Evolutionary conservation across 139 green algal genomes (phyloP).

Genomic region (Chlorella sp.): DNA sequence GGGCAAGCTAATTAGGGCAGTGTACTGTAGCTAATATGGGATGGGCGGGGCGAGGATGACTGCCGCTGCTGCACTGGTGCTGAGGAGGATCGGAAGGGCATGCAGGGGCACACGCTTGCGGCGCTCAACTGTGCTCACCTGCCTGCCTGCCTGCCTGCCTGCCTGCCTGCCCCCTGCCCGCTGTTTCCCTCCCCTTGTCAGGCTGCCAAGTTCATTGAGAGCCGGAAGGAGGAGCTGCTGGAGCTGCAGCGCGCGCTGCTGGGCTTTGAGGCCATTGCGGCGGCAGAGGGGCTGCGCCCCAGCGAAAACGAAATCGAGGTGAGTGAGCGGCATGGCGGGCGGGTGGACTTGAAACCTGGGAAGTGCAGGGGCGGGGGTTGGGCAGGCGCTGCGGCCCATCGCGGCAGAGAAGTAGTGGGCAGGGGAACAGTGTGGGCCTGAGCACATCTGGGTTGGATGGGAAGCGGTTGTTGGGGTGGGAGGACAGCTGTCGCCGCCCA

Average conservation of each 20-base stretch:
- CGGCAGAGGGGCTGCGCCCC: conserved; percentile 37
- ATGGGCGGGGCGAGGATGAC: too few relatives aligned
- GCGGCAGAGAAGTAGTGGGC: neutral
- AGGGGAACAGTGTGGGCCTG: too few relatives aligned
- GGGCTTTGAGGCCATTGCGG: conserved; percentile 50
- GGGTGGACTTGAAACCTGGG: neutral
- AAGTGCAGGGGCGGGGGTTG: neutral
- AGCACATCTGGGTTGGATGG: neutral
- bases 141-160: neutral
- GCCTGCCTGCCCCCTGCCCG: neutral
- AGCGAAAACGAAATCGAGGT: conserved; percentile 41
- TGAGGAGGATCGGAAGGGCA: too few relatives aligned
- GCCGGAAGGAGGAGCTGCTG: conserved; percentile 38
- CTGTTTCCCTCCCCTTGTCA: neutral
- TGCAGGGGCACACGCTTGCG: too few relatives aligned
- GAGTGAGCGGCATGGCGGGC: neutral
- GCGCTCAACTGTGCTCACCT: neutral
- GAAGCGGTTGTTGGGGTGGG: neutral
- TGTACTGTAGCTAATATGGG: too few relatives aligned
- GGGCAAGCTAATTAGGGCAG: neutral
- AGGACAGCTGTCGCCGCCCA: too few relatives aligned
- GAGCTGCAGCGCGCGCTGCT: conserved; percentile 37
- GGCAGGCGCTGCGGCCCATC: neutral
- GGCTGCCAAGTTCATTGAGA: conserved; percentile 25
- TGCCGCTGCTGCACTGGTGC: too few relatives aligned